Percentiles rank a stretch among this genome's conserved stretches.
phyloP scores from a whole-genome alignment of 106 monocot genomes.

The Vanilla planifolia region DNA sequence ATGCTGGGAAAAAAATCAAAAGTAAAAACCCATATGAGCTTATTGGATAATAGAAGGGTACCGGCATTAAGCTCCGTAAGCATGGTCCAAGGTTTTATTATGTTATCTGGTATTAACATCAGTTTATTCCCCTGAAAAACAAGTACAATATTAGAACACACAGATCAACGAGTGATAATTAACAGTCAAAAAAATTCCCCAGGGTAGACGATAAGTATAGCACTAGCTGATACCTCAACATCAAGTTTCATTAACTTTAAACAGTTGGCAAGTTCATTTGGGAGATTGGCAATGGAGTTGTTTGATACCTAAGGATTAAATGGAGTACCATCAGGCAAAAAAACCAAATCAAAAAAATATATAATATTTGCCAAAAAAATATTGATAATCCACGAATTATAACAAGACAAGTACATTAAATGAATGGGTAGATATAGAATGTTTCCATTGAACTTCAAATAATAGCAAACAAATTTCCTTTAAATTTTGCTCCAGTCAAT shows the following conservation, averaged over 20 bases:
- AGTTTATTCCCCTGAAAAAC: slow-evolving; percentile 77
- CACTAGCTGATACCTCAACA: slow-evolving; percentile 57
- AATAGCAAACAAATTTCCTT: not conserved
- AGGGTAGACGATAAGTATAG: not conserved
- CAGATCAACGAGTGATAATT: not conserved
- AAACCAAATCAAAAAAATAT: not conserved
- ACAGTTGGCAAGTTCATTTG: slow-evolving; percentile 68
- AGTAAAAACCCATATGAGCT: not conserved
- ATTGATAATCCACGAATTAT: not conserved
- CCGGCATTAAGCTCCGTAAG: slow-evolving; percentile 91
- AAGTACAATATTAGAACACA: slow-evolving; percentile 6
- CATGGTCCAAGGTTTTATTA: slow-evolving; percentile 67
- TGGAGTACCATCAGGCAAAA: not conserved
- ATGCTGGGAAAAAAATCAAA: not conserved
- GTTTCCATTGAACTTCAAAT: not conserved
- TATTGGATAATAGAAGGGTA: slow-evolving; percentile 5
- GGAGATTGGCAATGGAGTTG: slow-evolving; percentile 53
- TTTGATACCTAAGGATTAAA: slow-evolving; percentile 50
- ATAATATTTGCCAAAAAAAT: not conserved
- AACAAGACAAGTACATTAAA: no score
- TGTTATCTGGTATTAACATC: slow-evolving; percentile 42
- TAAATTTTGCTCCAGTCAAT: not conserved
- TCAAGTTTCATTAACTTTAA: slow-evolving; percentile 73
- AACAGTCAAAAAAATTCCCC: not conserved
- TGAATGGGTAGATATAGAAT: not conserved